Evolutionary conservation across 805 yeast species (phyloP).

Genomic region (Saccharomyces kudriavzevii): DNA sequence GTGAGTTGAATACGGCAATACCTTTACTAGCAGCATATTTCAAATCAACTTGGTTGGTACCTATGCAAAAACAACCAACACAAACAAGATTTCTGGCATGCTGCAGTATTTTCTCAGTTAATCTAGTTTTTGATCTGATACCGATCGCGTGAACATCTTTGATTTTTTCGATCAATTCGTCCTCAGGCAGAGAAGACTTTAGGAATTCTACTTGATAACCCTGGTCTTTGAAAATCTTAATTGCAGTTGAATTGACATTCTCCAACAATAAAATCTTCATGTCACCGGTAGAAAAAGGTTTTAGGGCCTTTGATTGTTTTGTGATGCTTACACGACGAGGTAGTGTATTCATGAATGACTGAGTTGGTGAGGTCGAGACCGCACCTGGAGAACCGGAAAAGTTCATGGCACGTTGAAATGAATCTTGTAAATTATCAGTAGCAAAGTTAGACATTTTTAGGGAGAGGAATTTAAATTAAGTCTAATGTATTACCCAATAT

Average conservation of each 20-base stretch:
- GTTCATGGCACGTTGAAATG: conserved; percentile 45
- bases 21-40: conserved; percentile 86
- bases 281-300: conserved; percentile 90
- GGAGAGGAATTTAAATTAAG: not conserved
- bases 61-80: conserved; percentile 95
- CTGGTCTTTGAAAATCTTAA: conserved; percentile 69
- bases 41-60: conserved; percentile 92
- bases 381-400: conserved; percentile 54
- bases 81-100: conserved; percentile 82
- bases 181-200: conserved; percentile 81
- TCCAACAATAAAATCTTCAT: conserved; percentile 81
- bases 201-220: conserved; percentile 93
- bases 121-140: conserved; percentile 88
- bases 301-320: conserved; percentile 56
- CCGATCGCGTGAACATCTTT: conserved; percentile 89
- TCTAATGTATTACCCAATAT: not conserved
- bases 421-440: conserved; percentile 41
- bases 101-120: conserved; percentile 64
- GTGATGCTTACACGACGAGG: conserved; percentile 38
- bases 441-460: conserved; percentile 56
- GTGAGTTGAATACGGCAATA: conserved; percentile 92
- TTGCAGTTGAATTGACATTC: conserved; percentile 85
- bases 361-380: conserved; percentile 71
- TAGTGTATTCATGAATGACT: conserved; percentile 46
- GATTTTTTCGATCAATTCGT: conserved; percentile 85